These are phyloP conservation scores for Cornus kousa DNA, from an alignment of 148 eudicot species.

Conservation along the genomic window DNA sequence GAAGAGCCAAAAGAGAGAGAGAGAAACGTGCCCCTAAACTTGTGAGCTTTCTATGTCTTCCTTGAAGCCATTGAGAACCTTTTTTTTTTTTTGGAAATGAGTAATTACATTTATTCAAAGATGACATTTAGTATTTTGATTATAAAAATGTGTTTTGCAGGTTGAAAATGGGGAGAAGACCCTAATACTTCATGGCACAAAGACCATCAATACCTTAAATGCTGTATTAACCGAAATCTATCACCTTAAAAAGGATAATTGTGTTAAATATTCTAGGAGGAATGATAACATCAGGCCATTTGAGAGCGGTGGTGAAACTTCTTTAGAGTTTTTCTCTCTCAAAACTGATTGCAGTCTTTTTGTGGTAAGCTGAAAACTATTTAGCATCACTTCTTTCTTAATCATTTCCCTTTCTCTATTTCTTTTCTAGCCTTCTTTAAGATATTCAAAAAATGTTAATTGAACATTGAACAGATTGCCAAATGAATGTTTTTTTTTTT, in stretches of 20 bases:
- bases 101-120: too few species aligned
- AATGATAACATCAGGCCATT: constrained; percentile 90
- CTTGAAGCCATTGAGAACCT: background rate
- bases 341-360: constrained; percentile 94
- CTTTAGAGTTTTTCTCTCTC: constrained; percentile 81
- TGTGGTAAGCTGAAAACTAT: constrained; percentile 47
- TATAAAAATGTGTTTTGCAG: constrained; percentile 30
- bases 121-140: background rate
- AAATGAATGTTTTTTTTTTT: too few species aligned
- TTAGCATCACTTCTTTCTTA: background rate
- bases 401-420: background rate
- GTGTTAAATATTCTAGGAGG: constrained; percentile 63
- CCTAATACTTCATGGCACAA: constrained; percentile 79
- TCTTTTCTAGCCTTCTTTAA: too few species aligned
- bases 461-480: too few species aligned
- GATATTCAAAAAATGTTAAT: too few species aligned
- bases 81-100: background rate
- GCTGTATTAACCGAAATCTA: constrained; percentile 67
- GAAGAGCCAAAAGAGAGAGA: constrained; percentile 64
- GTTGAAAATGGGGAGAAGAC: constrained; percentile 87
- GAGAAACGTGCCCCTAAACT: constrained; percentile 86
- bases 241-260: constrained; percentile 75
- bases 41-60: constrained; percentile 32
- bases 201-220: constrained; percentile 66
- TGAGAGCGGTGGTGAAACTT: constrained; percentile 91